phyloP scores from a whole-genome alignment of 768 basidiomycete species.

The Collybia sp. region DNA sequence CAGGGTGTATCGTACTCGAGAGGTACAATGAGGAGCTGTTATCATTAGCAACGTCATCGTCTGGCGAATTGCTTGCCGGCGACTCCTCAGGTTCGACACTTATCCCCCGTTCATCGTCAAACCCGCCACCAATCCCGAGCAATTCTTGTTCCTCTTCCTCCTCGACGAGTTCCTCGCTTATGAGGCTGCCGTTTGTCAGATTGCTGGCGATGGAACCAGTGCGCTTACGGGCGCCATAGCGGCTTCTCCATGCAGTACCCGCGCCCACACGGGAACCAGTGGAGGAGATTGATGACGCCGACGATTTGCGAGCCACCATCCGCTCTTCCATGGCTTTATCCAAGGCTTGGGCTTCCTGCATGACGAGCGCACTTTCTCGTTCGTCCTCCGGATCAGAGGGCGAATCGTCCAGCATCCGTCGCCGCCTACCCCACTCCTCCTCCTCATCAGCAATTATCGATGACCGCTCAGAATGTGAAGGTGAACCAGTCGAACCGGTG shows the following conservation, averaged over 20 bases:
- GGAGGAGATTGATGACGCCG: conserved; percentile 58
- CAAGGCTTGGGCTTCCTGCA: conserved; percentile 77
- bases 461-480: conserved; percentile 49
- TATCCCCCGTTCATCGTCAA: conserved; percentile 39
- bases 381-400: conserved; percentile 48
- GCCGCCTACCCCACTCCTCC: conserved; percentile 76
- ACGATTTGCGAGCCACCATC: conserved; percentile 67
- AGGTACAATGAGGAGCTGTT: conserved; percentile 18
- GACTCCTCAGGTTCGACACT: conserved; percentile 31
- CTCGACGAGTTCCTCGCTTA: conserved; percentile 79
- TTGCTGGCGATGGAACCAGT: conserved; percentile 74
- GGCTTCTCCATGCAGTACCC: conserved; percentile 61
- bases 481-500: conserved; percentile 32
- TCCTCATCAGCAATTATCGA: conserved; percentile 58
- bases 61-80: conserved; percentile 39
- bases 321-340: conserved; percentile 89
- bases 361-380: conserved; percentile 49
- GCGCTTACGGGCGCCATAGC: conserved; percentile 63
- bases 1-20: conserved; percentile 20
- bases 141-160: conserved; percentile 77
- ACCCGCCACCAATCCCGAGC: conserved; percentile 64
- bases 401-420: conserved; percentile 54
- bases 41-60: conserved; percentile 31
- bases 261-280: conserved; percentile 55
- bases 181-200: conserved; percentile 57